Evolutionary conservation across 2,329 filamentous ascomycete species (phyloP), one percentile per base, ranked within the genome.

Genomic region (Ascocoryne sarcoides): DNA sequence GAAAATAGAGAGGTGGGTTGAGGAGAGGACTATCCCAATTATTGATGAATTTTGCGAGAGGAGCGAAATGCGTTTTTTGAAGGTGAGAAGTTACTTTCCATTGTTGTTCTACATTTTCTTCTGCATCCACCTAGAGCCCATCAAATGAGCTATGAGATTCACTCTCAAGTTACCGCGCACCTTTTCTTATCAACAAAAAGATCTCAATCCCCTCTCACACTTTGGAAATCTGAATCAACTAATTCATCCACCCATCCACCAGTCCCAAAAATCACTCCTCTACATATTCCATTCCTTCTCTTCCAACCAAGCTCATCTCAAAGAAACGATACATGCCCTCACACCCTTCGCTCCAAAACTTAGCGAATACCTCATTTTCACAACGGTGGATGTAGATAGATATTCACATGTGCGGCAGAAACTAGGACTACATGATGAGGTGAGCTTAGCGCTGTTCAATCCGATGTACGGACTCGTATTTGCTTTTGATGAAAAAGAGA

Each of bases 311-410:
- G 7, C 23, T 26, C 23, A 7, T 26, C 23, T 12, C 23, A 26
- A n/a, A n/a, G n/a, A n/a, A n/a, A n/a, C n/a, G n/a, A n/a, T n/a
- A n/a, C n/a, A 26, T 26, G 7, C 23, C 12, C 23, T 26, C 23
- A 26, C 7, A 26, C 7, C 12, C 23, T 12, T 26, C n/a, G n/a
- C n/a, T 26, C 23, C 23, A 26, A 7, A 7, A 26, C 23, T 50
- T 70, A 2, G 69, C 70, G 1, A 64, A 63, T 43, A 63, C 41
- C 59, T 73, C 10, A 58, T 55, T 40, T 73, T 73, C 44, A 64
- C 68, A 3, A 70, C 66, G 1, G 64, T 71, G 2, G 66, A 73
- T 42, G 56, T 60, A 0, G 42, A 49, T 20, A 67, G 71, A 44
- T 72, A 72, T 46, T 61, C 58, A 3, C 64, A 70, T 17, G 65